Evolutionary conservation across 2,329 filamentous ascomycete genomes (phyloP).

Genomic region (Hypoxylon sp.): DNA sequence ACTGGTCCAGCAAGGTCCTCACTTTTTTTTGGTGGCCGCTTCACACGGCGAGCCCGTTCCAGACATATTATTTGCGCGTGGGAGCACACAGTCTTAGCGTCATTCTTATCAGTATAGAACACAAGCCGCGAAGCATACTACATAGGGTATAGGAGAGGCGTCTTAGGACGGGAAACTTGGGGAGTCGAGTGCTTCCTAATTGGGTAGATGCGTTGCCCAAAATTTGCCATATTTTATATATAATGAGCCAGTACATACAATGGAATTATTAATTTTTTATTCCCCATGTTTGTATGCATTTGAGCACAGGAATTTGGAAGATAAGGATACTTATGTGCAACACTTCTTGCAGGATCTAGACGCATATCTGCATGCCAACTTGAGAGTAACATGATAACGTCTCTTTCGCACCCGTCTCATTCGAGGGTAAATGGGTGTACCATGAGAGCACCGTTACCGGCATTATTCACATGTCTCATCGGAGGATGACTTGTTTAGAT

Average conservation of each 20-base stretch:
- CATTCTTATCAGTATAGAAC: conserved; percentile 23
- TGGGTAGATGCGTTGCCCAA: neutral
- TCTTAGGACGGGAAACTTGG: neutral
- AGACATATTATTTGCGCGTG: conserved; percentile 13
- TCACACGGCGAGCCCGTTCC: neutral
- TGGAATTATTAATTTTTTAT: conserved; percentile 5
- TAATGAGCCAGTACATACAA: conserved; percentile 23
- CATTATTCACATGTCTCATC: neutral
- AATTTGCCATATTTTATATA: conserved; percentile 5
- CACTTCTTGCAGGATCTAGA: neutral
- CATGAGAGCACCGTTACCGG: neutral
- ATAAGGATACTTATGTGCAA: neutral
- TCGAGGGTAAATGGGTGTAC: neutral
- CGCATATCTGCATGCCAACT: neutral
- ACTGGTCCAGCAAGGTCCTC: conserved; percentile 34
- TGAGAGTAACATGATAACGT: neutral
- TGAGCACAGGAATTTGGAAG: neutral
- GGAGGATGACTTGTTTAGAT: conserved; percentile 3
- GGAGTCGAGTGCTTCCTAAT: conserved; percentile 5
- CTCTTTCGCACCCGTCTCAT: neutral
- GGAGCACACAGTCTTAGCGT: conserved; percentile 8
- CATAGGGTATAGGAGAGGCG: conserved; percentile 21
- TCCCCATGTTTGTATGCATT: neutral
- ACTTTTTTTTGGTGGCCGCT: conserved; percentile 2
- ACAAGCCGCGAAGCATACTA: conserved; percentile 29